Percentiles rank a stretch among this genome's conserved stretches.
phyloP scores from a whole-genome alignment of 345 rosid species.

The Dovyalis caffra region DNA sequence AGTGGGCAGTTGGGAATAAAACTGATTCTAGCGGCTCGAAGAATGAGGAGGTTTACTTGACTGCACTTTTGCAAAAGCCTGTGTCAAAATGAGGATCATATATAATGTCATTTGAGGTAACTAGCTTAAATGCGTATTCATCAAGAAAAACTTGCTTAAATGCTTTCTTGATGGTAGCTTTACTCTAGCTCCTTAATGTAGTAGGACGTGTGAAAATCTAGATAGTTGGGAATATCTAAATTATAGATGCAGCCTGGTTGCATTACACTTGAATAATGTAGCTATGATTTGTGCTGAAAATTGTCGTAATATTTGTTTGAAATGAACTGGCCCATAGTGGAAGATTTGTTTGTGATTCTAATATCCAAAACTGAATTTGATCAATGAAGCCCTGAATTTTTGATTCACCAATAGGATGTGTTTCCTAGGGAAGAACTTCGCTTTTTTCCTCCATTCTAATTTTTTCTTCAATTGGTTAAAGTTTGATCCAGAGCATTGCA shows the following conservation, averaged over 20 bases:
- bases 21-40: slow-evolving; percentile 60
- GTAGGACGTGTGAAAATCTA: not conserved
- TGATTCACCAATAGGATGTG: not conserved
- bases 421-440: not conserved
- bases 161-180: not conserved
- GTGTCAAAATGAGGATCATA: slow-evolving; percentile 43
- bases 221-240: not conserved
- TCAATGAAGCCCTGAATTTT: not conserved
- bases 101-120: slow-evolving; percentile 27
- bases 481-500: not conserved
- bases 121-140: not conserved
- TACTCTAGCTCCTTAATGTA: not conserved
- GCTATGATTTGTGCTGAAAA: not conserved
- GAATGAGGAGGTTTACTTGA: slow-evolving; percentile 87
- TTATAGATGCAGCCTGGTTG: not conserved
- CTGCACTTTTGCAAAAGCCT: slow-evolving; percentile 88
- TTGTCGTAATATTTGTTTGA: not conserved
- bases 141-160: too few relatives aligned
- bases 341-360: not conserved
- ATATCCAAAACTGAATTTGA: not conserved
- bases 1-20: slow-evolving; percentile 83
- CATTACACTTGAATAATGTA: not conserved
- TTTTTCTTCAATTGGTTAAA: not conserved
- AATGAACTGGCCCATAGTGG: not conserved
- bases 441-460: not conserved